Percentiles rank a stretch among this genome's conserved stretches.
phyloP scores from a whole-genome alignment of 805 yeast genomes.

The Torulaspora maleeae region DNA sequence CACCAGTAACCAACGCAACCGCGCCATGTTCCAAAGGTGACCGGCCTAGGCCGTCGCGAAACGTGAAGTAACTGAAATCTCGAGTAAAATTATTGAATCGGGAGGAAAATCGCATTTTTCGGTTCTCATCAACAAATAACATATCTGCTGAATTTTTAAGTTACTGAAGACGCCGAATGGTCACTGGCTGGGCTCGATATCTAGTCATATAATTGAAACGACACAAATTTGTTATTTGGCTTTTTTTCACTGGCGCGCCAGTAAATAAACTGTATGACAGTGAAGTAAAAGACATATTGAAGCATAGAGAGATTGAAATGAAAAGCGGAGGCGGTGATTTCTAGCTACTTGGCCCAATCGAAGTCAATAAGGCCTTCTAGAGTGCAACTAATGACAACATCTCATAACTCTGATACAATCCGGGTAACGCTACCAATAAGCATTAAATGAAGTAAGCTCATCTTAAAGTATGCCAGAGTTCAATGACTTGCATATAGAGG shows the following conservation, averaged over 20 bases:
- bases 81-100: not conserved
- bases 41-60: not conserved
- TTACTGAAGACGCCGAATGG: not conserved
- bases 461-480: no score
- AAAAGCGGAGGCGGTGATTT: no score
- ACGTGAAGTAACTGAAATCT: not conserved
- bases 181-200: no score
- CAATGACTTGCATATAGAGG: no score
- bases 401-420: no score
- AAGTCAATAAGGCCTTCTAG: no score
- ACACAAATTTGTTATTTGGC: slow-evolving; percentile 1
- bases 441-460: no score
- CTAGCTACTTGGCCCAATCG: no score
- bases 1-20: slow-evolving; percentile 78
- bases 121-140: not conserved
- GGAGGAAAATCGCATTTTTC: not conserved
- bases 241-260: not conserved
- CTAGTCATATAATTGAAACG: not conserved
- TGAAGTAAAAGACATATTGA: not conserved
- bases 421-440: no score
- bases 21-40: slow-evolving; percentile 38
- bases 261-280: not conserved
- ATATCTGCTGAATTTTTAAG: not conserved
- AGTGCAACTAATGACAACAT: no score
- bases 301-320: not conserved